Base-by-base conservation (phyloP, 1,284 basidiomycete genomes). In the Apiotrichum siamense region DNA sequence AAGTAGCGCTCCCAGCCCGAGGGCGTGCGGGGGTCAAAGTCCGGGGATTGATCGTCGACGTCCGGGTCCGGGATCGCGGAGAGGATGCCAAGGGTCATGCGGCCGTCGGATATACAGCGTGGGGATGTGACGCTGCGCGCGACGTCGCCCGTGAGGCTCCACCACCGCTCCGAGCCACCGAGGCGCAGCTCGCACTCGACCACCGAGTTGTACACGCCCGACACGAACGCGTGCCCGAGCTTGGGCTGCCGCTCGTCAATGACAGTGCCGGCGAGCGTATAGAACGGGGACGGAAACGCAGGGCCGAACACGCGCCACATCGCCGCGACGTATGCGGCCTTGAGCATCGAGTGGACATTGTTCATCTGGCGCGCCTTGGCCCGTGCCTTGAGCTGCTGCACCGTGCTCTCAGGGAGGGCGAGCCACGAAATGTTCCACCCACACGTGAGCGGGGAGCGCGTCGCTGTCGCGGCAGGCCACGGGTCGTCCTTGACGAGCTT, bases 1-100 rank as follows among this genome's bases (percentile, higher is more conserved):
- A 66, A 62, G 54, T 60, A 66, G 11, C 60, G 45, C 49, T 69
- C 65, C 67, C 67, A 71, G 9, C 58, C 62, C 15, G 67, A 69
- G 13, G 63, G 59, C 5, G 58, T 51, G 11, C 42, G 49, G 2
- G 57, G 50, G 40, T 64, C 63, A 17, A 46, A 51, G 33, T 51
- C 49, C 15, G 49, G 38, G 25, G 49, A 35, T 13, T 15, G 24
- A 4, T 32, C 9, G 32, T 47, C 40, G 32, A 43, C 26, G 25
- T 29, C 12, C 18, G 32, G 41, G 47, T 69, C 63, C 2, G 69
- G 69, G 15, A 71, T 46, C 42, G 62, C 59, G 7, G 48, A 47
- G 20, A 71, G 53, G 47, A 63, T 58, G 3, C 66, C 67, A 44
- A 69, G 59, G 6, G 44, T 39, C 47, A 59, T 50, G 13, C 60